A percentile compares a stretch with the other conserved stretches of the same genome.
Evolutionary conservation across 352 stramenopile species (phyloP).

Genomic region (Phytophthora pisi): DNA sequence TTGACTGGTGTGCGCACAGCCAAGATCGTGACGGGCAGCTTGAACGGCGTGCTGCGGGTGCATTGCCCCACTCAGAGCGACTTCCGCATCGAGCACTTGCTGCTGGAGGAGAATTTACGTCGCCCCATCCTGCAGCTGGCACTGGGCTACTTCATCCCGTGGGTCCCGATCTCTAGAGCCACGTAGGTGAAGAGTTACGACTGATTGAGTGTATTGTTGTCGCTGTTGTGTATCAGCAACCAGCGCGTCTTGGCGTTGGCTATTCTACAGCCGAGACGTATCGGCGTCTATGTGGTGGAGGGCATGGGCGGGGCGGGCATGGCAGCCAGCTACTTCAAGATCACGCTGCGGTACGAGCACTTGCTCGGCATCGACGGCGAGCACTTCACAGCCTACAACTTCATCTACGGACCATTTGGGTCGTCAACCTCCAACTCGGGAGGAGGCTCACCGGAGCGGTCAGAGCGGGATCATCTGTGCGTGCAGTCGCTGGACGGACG

Average conservation of each 20-base stretch:
- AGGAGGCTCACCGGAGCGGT: conserved; percentile 10
- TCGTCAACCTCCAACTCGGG: conserved; percentile 20
- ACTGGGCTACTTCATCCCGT: conserved; percentile 87
- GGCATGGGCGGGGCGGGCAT: conserved; percentile 75
- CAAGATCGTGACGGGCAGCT: conserved; percentile 91
- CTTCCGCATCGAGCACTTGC: conserved; percentile 90
- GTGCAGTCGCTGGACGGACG: conserved; percentile 91
- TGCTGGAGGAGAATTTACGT: conserved; percentile 88
- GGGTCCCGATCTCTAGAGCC: conserved; percentile 19
- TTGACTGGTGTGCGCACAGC: conserved; percentile 28
- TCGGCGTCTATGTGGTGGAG: conserved; percentile 86
- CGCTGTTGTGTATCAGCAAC: conserved; percentile 39
- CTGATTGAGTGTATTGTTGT: conserved; percentile 1
- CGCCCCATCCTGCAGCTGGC: conserved; percentile 88
- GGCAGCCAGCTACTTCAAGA: conserved; percentile 83
- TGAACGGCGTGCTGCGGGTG: conserved; percentile 86
- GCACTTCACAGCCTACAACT: conserved; percentile 93
- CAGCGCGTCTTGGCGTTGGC: conserved; percentile 71
- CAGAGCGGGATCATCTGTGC: conserved; percentile 81
- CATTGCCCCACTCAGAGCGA: conserved; percentile 80
- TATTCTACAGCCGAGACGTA: conserved; percentile 83
- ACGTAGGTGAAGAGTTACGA: background rate
- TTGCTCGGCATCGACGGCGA: conserved; percentile 86
- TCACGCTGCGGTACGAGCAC: conserved; percentile 87
- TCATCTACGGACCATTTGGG: conserved; percentile 86